Evolutionary conservation across 371 early-diverging fungal genomes (phyloP), one percentile per base, ranked within the genome.

Genomic region (Phascolomyces articulosus): DNA sequence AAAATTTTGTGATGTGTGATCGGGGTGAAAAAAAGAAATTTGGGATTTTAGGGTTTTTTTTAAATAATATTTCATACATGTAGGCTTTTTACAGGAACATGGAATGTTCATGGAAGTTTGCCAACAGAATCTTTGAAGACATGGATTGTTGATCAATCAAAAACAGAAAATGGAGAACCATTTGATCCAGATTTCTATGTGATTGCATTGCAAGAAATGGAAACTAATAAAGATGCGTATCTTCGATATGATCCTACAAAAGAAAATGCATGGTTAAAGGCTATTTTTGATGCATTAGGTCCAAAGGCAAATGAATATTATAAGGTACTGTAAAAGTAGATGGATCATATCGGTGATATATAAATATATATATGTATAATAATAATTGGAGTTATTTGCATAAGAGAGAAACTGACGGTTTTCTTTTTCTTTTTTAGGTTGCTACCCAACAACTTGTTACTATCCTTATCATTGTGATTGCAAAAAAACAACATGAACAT

Each of bases 151-250:
- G 73, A 72, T 55, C 64, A 73, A 40, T 58, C 63, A 16, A 71
- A 64, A 24, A 56, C 66, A 26, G 72, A 79, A 3, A 71, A 78
- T 29, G 81, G 78, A 0, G 23, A 51, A n/a, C 23, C 51, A 20
- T 68, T 69, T 29, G 81, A 88, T 40, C 86, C 90, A 29, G 92
- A 93, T 60, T 74, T 93, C 23, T 91, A 89, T 65, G 86, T 91
- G 3, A 77, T 92, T 54, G 93, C 94, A 89, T 89, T 97, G 51
- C 97, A 97, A 71, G 97, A 97, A 72, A 83, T 96, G 56, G 96
- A 96, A 70, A 78, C 91, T 27, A 88, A 85, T 29, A 88, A 91
- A 0, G 94, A 94, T 65, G 96, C 96, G 0, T 96, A 93, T 64
- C 69, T 96, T 24, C 79, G 91, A 26, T 78, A 86, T 65, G 93